These are phyloP conservation scores for Acrodontium crateriforme DNA, from an alignment of 2,329 filamentous ascomycete species.

Conservation along the genomic window DNA sequence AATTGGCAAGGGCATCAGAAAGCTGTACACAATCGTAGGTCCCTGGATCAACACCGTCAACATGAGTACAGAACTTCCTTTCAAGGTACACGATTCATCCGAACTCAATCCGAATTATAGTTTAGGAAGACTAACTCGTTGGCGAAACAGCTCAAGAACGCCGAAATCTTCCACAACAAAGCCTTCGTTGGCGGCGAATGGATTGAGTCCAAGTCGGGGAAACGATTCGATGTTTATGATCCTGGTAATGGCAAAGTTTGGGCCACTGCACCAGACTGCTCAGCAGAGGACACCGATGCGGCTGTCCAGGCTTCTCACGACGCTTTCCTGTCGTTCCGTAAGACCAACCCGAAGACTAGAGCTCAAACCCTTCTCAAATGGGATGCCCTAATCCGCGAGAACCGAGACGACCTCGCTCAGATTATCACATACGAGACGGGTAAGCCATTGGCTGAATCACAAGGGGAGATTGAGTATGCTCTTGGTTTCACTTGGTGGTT, in stretches of 20 bases:
- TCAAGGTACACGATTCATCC: slow-evolving; percentile 1
- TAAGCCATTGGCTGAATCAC: slow-evolving; percentile 38
- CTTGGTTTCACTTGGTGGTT: slow-evolving; percentile 44
- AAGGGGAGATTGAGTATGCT: slow-evolving; percentile 41
- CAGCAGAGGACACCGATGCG: slow-evolving; percentile 45
- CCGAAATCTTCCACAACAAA: slow-evolving; percentile 40
- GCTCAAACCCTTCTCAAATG: slow-evolving; percentile 51
- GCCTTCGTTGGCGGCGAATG: slow-evolving; percentile 42
- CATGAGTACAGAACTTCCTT: neutral
- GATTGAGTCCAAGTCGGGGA: slow-evolving; percentile 42
- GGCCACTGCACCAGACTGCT: slow-evolving; percentile 34
- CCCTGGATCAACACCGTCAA: too few species aligned
- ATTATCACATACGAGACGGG: slow-evolving; percentile 48
- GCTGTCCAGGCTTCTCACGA: slow-evolving; percentile 45
- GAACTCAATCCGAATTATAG: neutral
- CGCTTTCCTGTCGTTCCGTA: slow-evolving; percentile 48
- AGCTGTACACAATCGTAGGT: too few species aligned
- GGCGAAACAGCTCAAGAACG: slow-evolving; percentile 35
- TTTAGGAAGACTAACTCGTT: neutral
- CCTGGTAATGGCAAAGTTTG: slow-evolving; percentile 37
- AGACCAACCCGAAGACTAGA: slow-evolving; percentile 45
- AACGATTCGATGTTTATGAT: slow-evolving; percentile 43
- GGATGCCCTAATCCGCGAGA: slow-evolving; percentile 49
- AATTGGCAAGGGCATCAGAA: too few species aligned
- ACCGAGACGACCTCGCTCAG: slow-evolving; percentile 47